A percentile compares a stretch with the other conserved stretches of the same genome.
These are phyloP conservation scores for Trichoderma lentiforme DNA, from an alignment of 2,329 filamentous ascomycete species.

Conservation along the genomic window DNA sequence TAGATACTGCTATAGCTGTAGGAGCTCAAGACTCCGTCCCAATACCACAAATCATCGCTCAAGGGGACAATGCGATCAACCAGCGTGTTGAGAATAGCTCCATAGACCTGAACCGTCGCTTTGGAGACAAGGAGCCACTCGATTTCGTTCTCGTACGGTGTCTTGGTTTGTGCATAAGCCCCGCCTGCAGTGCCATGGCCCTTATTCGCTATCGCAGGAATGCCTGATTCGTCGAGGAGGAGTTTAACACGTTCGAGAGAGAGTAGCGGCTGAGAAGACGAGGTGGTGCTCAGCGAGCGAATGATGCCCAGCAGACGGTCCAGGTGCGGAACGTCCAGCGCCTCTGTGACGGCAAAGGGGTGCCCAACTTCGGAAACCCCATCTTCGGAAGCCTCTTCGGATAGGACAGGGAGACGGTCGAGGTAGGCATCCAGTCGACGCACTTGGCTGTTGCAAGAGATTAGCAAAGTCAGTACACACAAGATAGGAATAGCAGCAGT, in stretches of 20 bases:
- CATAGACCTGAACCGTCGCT: constrained; percentile 86
- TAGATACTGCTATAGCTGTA: constrained; percentile 78
- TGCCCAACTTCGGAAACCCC: constrained; percentile 38
- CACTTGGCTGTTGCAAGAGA: constrained; percentile 47
- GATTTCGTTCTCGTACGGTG: constrained; percentile 68
- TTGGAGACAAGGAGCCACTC: constrained; percentile 92
- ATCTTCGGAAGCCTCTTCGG: constrained; percentile 41
- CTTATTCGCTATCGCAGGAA: constrained; percentile 44
- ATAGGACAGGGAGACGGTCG: constrained; percentile 52
- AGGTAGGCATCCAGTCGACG: constrained; percentile 63
- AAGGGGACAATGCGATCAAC: constrained; percentile 80
- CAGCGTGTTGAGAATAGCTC: constrained; percentile 70
- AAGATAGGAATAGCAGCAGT: neutral
- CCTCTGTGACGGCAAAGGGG: constrained; percentile 36
- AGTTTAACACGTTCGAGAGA: constrained; percentile 55
- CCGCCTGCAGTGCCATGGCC: constrained; percentile 33
- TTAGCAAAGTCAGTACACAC: neutral
- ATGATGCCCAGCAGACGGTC: constrained; percentile 65
- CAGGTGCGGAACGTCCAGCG: constrained; percentile 52
- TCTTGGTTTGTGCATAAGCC: constrained; percentile 33
- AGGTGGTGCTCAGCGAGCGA: constrained; percentile 67
- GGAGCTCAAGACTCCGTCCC: constrained; percentile 83
- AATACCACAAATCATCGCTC: constrained; percentile 89
- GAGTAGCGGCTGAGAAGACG: constrained; percentile 62
- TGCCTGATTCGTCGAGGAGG: constrained; percentile 61